Evolutionary conservation across 2,329 filamentous ascomycete species (phyloP).

Genomic region (Sporothrix humicola): DNA sequence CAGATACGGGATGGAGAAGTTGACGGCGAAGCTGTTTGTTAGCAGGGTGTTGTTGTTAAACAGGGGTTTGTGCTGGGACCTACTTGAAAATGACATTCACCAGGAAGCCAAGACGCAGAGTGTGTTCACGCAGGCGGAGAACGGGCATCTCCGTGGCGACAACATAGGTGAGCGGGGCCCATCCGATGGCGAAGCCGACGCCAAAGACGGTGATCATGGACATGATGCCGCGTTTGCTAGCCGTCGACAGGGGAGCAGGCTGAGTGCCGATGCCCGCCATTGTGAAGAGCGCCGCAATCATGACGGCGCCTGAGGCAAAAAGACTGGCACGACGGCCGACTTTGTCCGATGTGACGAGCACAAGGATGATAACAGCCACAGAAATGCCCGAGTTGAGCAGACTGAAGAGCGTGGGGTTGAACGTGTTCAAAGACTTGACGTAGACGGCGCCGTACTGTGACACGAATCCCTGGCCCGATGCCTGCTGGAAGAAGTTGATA

Average conservation of each 20-base stretch:
- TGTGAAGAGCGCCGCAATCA: conserved; percentile 43
- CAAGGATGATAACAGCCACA: conserved; percentile 1
- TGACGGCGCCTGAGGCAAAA: conserved; percentile 42
- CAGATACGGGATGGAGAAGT: conserved; percentile 33
- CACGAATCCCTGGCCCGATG: conserved; percentile 31
- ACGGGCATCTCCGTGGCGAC: conserved; percentile 47
- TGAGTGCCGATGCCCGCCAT: conserved; percentile 48
- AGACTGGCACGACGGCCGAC: conserved; percentile 36
- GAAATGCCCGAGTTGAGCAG: conserved; percentile 27
- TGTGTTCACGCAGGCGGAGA: conserved; percentile 44
- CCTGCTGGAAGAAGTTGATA: conserved; percentile 32
- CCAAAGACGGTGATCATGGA: conserved; percentile 45
- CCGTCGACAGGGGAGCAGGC: neutral
- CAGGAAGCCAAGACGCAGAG: conserved; percentile 37
- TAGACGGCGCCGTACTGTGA: conserved; percentile 32
- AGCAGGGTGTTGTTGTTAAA: too few species aligned
- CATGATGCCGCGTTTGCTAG: conserved; percentile 34
- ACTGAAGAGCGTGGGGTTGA: conserved; percentile 20
- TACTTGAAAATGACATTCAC: conserved; percentile 20
- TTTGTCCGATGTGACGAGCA: neutral
- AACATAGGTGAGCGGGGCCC: conserved; percentile 47
- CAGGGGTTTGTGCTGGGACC: neutral
- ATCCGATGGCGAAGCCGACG: conserved; percentile 44
- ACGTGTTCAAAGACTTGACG: conserved; percentile 27
- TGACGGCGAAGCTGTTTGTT: conserved; percentile 33